Evolutionary conservation across 352 stramenopile species (phyloP).

Genomic region (Hyaloperonospora arabidopsidis): DNA sequence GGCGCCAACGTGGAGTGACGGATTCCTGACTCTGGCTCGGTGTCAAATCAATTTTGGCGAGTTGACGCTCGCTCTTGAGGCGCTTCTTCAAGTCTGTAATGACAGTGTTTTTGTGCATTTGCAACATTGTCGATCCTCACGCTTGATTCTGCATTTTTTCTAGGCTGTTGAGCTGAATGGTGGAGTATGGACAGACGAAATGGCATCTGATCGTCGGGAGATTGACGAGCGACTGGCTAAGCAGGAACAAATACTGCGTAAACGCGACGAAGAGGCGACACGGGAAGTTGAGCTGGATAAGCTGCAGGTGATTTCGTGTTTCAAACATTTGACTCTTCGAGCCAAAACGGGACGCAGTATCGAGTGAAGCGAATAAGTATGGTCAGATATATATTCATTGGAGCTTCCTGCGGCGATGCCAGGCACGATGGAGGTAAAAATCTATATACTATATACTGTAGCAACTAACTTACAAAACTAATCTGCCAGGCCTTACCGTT

Average conservation of each 20-base stretch:
- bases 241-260: conserved; percentile 33
- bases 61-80: conserved; percentile 44
- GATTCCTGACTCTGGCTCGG: conserved; percentile 55
- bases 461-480: conserved; percentile 39
- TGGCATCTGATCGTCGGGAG: conserved; percentile 38
- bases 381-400: conserved; percentile 22
- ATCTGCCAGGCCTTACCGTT: conserved; percentile 11
- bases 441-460: conserved; percentile 29
- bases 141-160: not conserved
- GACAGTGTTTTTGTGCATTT: not conserved
- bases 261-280: conserved; percentile 36
- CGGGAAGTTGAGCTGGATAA: conserved; percentile 32
- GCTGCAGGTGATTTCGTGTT: conserved; percentile 59
- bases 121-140: not conserved
- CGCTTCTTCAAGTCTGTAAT: conserved; percentile 38
- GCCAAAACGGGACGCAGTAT: conserved; percentile 22
- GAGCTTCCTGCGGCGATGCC: conserved; percentile 6
- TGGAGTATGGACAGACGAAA: conserved; percentile 33
- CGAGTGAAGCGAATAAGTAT: conserved; percentile 15
- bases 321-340: conserved; percentile 59
- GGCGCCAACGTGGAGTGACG: conserved; percentile 54
- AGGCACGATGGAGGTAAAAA: conserved; percentile 6
- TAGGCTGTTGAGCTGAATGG: conserved; percentile 45
- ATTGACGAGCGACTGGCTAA: conserved; percentile 35
- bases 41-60: conserved; percentile 79